Percentiles rank a stretch among this genome's conserved stretches.
phyloP scores from a whole-genome alignment of 768 basidiomycete species.

The Leucocoprinus birnbaumii region DNA sequence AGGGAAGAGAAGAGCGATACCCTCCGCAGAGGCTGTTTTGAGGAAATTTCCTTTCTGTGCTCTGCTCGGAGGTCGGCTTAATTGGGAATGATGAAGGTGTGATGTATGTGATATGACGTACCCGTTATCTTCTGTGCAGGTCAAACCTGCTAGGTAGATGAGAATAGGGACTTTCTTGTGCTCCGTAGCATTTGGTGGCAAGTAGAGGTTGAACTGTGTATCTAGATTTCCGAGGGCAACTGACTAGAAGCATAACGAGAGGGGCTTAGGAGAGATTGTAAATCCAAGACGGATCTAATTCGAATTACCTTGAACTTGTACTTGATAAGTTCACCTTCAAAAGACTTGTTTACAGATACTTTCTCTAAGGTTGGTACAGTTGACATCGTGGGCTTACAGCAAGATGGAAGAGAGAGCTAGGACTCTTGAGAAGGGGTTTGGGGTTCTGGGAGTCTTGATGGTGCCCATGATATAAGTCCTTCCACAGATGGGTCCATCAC shows the following conservation, averaged over 20 bases:
- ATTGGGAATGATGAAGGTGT: neutral
- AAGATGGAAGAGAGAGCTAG: neutral
- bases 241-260: constrained; percentile 44
- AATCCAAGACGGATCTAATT: neutral
- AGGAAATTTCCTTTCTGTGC: constrained; percentile 95
- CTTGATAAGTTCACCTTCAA: constrained; percentile 78
- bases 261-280: neutral
- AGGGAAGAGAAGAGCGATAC: constrained; percentile 90
- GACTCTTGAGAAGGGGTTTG: constrained; percentile 7
- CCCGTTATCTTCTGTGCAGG: constrained; percentile 95
- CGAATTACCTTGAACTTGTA: constrained; percentile 73
- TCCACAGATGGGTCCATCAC: constrained; percentile 11
- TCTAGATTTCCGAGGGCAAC: constrained; percentile 62
- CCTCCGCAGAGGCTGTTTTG: constrained; percentile 78
- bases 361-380: constrained; percentile 45
- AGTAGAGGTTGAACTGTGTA: constrained; percentile 85
- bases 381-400: neutral
- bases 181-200: constrained; percentile 63
- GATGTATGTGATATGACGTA: constrained; percentile 26
- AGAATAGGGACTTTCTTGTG: constrained; percentile 59
- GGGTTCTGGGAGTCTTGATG: constrained; percentile 5
- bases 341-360: constrained; percentile 75
- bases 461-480: constrained; percentile 9
- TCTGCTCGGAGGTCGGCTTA: constrained; percentile 31
- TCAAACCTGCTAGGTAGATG: constrained; percentile 85